These are phyloP conservation scores for Alternaria angustiovoidea DNA, from an alignment of 2,329 filamentous ascomycete species.

Conservation along the genomic window DNA sequence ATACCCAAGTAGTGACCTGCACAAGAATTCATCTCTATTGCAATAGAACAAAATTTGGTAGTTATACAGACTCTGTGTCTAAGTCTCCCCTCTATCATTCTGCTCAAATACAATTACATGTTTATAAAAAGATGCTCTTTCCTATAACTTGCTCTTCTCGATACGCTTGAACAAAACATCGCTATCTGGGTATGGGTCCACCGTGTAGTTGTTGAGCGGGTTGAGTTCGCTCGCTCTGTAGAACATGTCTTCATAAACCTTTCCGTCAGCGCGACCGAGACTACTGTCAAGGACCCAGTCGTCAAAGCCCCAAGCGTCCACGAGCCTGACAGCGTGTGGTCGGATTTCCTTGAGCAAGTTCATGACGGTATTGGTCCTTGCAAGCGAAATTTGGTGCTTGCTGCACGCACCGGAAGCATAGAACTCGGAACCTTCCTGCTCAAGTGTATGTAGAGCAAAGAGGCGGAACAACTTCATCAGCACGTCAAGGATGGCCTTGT, in stretches of 20 bases:
- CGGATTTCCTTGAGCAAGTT: slow-evolving; percentile 74
- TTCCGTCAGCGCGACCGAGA: slow-evolving; percentile 74
- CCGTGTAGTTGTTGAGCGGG: slow-evolving; percentile 74
- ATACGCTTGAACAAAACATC: slow-evolving; percentile 69
- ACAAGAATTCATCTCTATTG: not conserved
- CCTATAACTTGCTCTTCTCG: slow-evolving; percentile 63
- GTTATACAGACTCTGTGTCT: not conserved
- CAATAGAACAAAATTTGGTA: not conserved
- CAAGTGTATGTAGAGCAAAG: slow-evolving; percentile 71
- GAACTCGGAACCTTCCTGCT: slow-evolving; percentile 75
- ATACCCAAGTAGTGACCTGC: not conserved
- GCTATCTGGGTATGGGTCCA: slow-evolving; percentile 75
- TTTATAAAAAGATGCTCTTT: not conserved
- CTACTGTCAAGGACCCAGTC: slow-evolving; percentile 80
- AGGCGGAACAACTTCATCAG: slow-evolving; percentile 74
- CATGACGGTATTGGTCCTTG: slow-evolving; percentile 72
- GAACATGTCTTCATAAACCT: slow-evolving; percentile 82
- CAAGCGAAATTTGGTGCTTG: slow-evolving; percentile 74
- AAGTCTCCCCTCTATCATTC: not conserved
- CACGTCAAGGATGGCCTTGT: slow-evolving; percentile 64
- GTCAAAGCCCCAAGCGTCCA: slow-evolving; percentile 78
- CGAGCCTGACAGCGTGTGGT: slow-evolving; percentile 74
- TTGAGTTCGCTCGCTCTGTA: slow-evolving; percentile 75
- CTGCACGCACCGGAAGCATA: slow-evolving; percentile 74
- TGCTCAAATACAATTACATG: slow-evolving; percentile 10